Evolutionary conservation across 495 filamentous ascomycete species (phyloP), one percentile per base, ranked within the genome.

Genomic region (Lasiosphaeriaceae sp.): DNA sequence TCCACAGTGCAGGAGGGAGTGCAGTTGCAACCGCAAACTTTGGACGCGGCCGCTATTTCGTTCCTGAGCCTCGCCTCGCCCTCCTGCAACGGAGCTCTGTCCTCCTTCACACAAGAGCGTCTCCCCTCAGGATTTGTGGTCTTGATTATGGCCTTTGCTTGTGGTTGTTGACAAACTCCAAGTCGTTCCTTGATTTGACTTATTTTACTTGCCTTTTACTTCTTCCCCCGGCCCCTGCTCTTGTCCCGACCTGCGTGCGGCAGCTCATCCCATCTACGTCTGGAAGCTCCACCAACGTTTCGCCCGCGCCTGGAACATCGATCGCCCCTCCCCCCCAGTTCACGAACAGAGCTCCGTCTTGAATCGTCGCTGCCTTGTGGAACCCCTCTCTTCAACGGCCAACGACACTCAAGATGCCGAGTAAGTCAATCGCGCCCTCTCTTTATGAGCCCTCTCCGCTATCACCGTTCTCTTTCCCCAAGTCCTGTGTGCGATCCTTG

Each of bases 121-220:
- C 37, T 52, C 35, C 50, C 50, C 44, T 60, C 61, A 57, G 50
- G 47, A 35, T 41, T 55, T 58, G 29, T 53, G 62, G 62, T 55
- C 60, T 21, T 21, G 60, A 67, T 65, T 60, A 64, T 70, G 67
- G 67, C 60, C 62, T 52, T 57, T 60, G 62, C 59, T 63, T 67
- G 62, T 47, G 60, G 26, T 31, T 31, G 65, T 67, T 66, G 67
- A 70, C 67, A 58, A 70, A 59, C 67, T 70, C 67, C 55, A 51
- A 67, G 67, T 66, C 67, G 55, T 43, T 70, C 67, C 52, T 67
- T 70, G 60, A 55, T 52, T 20, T 56, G 21, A 17, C 11, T 48
- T 22, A 22, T 12, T 17, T 23, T 56, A 60, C 54, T 59, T 34
- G n/a, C n/a, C 46, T 54, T 47, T 52, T 47, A 55, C 55, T 31